These are phyloP conservation scores for Coprinellus micaceus DNA, from an alignment of 768 basidiomycete species.

Conservation along the genomic window DNA sequence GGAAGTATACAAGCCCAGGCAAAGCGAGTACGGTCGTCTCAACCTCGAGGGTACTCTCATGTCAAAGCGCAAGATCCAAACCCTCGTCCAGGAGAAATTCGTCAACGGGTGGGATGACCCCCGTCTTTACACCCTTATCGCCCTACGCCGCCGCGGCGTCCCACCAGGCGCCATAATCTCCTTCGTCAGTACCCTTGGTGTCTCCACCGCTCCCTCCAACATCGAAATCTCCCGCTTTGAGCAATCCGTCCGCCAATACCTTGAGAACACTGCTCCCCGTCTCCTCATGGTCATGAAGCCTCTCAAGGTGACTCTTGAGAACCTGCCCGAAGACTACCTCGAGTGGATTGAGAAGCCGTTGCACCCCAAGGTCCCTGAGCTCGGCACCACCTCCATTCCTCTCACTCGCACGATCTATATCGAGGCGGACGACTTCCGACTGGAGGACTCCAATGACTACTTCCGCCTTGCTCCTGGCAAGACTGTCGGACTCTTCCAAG, in stretches of 20 bases:
- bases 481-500: slow-evolving; percentile 94
- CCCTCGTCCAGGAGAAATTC: slow-evolving; percentile 78
- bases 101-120: slow-evolving; percentile 98
- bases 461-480: slow-evolving; percentile 98
- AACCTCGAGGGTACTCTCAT: slow-evolving; percentile 92
- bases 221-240: slow-evolving; percentile 91
- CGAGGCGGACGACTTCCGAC: slow-evolving; percentile 88
- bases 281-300: slow-evolving; percentile 90
- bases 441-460: slow-evolving; percentile 90
- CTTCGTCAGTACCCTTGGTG: slow-evolving; percentile 92
- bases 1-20: slow-evolving; percentile 95
- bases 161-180: slow-evolving; percentile 94
- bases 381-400: slow-evolving; percentile 78
- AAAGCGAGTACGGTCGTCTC: slow-evolving; percentile 94
- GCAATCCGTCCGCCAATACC: slow-evolving; percentile 79
- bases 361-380: slow-evolving; percentile 88
- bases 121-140: slow-evolving; percentile 93
- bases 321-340: slow-evolving; percentile 82
- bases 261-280: slow-evolving; percentile 84
- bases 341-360: slow-evolving; percentile 85
- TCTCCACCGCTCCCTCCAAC: slow-evolving; percentile 78
- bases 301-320: slow-evolving; percentile 87
- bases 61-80: slow-evolving; percentile 93
- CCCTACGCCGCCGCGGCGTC: slow-evolving; percentile 89
- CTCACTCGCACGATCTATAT: slow-evolving; percentile 91